phyloP scores from a whole-genome alignment of 345 rosid species.

The Rhodamnia rubescens region DNA sequence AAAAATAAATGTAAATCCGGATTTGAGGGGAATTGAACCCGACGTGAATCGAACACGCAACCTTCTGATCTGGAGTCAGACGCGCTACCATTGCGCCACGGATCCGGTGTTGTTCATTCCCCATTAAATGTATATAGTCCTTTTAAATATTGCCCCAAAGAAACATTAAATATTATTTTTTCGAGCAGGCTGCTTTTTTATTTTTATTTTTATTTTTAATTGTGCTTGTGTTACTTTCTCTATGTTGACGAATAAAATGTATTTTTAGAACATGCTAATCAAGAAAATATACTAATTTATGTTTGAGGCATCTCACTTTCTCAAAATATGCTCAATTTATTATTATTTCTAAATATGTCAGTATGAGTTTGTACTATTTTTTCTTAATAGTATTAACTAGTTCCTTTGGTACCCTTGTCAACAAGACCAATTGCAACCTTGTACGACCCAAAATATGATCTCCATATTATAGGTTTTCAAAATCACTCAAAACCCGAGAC shows the following conservation, averaged over 20 bases:
- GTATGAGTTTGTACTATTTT: neutral
- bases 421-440: neutral
- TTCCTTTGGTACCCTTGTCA: neutral
- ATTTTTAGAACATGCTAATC: too few species aligned
- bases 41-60: conserved; percentile 94
- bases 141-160: too few species aligned
- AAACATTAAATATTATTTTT: too few species aligned
- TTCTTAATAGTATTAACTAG: neutral
- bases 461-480: too few species aligned
- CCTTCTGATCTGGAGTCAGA: conserved; percentile 99
- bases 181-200: too few species aligned
- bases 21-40: conserved; percentile 35
- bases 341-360: neutral
- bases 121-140: neutral
- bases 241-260: too few species aligned
- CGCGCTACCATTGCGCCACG: conserved; percentile 99
- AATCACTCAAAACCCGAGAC: too few species aligned
- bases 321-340: neutral
- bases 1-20: neutral
- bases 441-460: too few species aligned
- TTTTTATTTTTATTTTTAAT: too few species aligned
- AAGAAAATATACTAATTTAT: too few species aligned
- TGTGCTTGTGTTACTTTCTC: too few species aligned
- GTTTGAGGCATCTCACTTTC: neutral
- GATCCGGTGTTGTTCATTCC: conserved; percentile 13